Evolutionary conservation across 73 alveolate species (phyloP), one percentile per base, ranked within the genome.

Genomic region (Urostyla sp.): DNA sequence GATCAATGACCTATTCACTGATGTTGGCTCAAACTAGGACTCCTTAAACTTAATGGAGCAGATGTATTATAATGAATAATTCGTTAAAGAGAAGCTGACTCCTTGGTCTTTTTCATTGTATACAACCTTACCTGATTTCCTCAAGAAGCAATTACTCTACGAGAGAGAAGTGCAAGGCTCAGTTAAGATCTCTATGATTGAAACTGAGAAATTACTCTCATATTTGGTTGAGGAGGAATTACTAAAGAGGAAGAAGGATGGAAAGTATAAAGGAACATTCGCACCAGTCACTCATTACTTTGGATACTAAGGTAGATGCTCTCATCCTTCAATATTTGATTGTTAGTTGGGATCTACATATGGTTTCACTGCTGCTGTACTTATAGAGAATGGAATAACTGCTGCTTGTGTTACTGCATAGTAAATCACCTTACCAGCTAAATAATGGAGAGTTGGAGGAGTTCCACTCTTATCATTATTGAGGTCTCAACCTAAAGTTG

Each of bases 301-400:
- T 76, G 99, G 99, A 21, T 97, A 97, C 87, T 95, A 97, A 89
- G 99, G 99, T 27, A 84, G 98, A 74, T 82, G 98, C 83, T 93
- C 99, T 10, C 87, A 89, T 59, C 99, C 99, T 43, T 57, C 98
- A 6, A 77, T 51, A 38, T 96, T 96, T 49, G 99, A 96, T 69
- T 82, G 95, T 55, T 72, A 87, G 13, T 83, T 94, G 49, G 97
- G 94, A 30, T 89, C 90, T 49, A 88, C 97, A n/a, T 93, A 92
- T 87, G 99, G 99, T 72, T 91, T 85, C 87, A 85, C 88, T 36
- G 97, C 98, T 34, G 95, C 88, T 15, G 66, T 72, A n/a, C 87
- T 89, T 21, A 59, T 84, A 15, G 75, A 84, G 37, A 57, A 86
- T 52, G 89, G 90, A 16, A 44, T 88, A 35, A 91, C 97, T 27